Evolutionary conservation across 176 grass and related monocot genomes (phyloP), one percentile per base, ranked within the genome.

Genomic region (Pharus latifolius): DNA sequence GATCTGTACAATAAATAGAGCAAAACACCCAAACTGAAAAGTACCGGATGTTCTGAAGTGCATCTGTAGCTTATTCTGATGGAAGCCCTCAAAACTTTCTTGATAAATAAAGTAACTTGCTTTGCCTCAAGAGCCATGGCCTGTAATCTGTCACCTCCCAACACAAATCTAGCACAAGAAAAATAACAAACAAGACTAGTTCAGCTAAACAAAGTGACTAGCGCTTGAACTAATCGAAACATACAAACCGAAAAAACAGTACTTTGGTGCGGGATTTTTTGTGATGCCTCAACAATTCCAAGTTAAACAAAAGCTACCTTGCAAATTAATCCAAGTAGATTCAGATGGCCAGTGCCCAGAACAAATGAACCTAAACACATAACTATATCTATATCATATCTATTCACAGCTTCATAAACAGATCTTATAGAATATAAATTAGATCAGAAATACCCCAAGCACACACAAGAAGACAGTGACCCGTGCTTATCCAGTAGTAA

Each of bases 1-100:
- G 49, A 78, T 79, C 67, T 87, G 85, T 91, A 88, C 64, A 96
- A 57, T 22, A 96, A 46, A 62, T 81, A 85, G 64, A 91, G 75
- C 24, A 86, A 60, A 80, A 60, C 60, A 64, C 40, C 69, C 16
- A 75, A 79, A 82, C 75, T 42, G 34, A 86, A 38, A 63, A 89
- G 68, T 44, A 87, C 33, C 34, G 88, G 83, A 75, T 89, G 83
- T 45, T 86, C 57, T 19, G 60, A 81, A 47, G 82, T 68, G 67
- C 73, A 88, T 81, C 40, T 82, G n/a, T 86, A 91, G 35, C 50
- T 32, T 42, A 64, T 79, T 55, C 73, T 83, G 78, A 85, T 86
- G 42, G 79, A 83, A 49, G 42, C 31, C 80, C 78, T 85, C 72
- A 91, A 56, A 75, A 75, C 48, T 96, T 64, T 79, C 79, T 84